Base-by-base conservation (phyloP, 805 yeast genomes). In the Saccharomycopsis sp. region DNA sequence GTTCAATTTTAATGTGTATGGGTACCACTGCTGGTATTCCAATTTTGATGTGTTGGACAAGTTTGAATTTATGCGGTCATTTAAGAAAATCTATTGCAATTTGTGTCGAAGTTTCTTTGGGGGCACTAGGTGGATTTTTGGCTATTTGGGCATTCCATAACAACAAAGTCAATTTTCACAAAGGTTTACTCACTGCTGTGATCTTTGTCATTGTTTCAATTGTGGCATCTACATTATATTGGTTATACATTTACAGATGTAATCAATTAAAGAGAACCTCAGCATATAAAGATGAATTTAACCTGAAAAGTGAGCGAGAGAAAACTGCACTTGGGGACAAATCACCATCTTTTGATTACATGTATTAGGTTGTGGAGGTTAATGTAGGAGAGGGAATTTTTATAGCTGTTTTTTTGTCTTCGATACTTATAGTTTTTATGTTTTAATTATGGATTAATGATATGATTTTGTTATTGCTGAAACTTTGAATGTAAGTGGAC, bases 71-170 rank as follows among this genome's bases (percentile, higher is more conserved):
- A 2, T 11, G 43, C 33, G 84, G 85, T 8, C 85, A 80, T 57
- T 58, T 70, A 16, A 66, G 85, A 53, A 75, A 77, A 48, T 67
- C 75, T 37, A 73, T 74, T 11, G 77, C 74, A 4, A 65, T 79
- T 11, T 80, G 77, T 1, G 71, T 72, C 66, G 79, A 76, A 54
- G 72, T 81, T 54, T 85, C 85, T 1, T 77, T 81, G 52, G 86
- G 85, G 40, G 79, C 79, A 59, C 75, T 77, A 53, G 87, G 86
- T 39, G 86, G 85, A 46, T 77, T 80, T 53, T 67, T 79, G 43
- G 65, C 85, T 4, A 70, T 82, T 2, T 80, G 68, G 54, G 60
- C 76, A 16, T 81, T 74, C 17, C 20, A 14, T 17, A 20, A 31
- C 11, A 14, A 14, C 20, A 7, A 31, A 20, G 7, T 6, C 8